These are phyloP conservation scores for Calcarisporium arbuscula DNA, from an alignment of 2,329 filamentous ascomycete species.

Conservation along the genomic window DNA sequence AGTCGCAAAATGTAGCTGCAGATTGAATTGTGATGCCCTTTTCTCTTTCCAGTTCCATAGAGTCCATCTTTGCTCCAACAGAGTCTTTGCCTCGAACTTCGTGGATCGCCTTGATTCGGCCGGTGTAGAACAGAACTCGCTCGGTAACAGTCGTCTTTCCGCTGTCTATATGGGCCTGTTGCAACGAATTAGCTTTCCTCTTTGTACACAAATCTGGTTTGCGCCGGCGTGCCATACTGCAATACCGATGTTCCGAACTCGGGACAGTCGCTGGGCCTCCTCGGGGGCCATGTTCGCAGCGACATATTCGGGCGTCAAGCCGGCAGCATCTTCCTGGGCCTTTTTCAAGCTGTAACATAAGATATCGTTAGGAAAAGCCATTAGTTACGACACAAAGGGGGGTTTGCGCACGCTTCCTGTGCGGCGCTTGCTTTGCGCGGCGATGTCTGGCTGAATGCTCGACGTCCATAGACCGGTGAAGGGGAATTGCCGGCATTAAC, in stretches of 20 bases:
- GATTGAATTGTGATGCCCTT: constrained; percentile 99
- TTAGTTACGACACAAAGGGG: not conserved
- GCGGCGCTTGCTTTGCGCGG: constrained; percentile 25
- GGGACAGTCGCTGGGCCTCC: constrained; percentile 70
- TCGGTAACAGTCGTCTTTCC: constrained; percentile 97
- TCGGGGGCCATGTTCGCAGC: constrained; percentile 74
- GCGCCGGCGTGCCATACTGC: constrained; percentile 50
- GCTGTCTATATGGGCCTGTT: constrained; percentile 90
- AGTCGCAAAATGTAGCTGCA: constrained; percentile 95
- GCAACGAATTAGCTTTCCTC: constrained; percentile 11
- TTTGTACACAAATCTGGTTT: not conserved
- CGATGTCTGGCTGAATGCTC: constrained; percentile 27
- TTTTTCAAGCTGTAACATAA: constrained; percentile 35
- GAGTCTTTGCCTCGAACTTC: constrained; percentile 93
- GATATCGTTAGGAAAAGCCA: constrained; percentile 11
- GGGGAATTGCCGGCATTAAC: constrained; percentile 18
- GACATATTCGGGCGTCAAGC: constrained; percentile 52
- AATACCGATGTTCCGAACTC: constrained; percentile 95
- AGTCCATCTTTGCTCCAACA: constrained; percentile 99
- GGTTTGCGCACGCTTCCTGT: constrained; percentile 34
- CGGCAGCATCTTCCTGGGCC: constrained; percentile 45
- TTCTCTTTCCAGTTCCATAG: constrained; percentile 96
- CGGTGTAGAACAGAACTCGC: constrained; percentile 96
- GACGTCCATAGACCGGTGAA: constrained; percentile 17
- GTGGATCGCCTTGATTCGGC: constrained; percentile 93